These are phyloP conservation scores for Maudiozyma turicensis DNA, from an alignment of 805 yeast species.

Conservation along the genomic window DNA sequence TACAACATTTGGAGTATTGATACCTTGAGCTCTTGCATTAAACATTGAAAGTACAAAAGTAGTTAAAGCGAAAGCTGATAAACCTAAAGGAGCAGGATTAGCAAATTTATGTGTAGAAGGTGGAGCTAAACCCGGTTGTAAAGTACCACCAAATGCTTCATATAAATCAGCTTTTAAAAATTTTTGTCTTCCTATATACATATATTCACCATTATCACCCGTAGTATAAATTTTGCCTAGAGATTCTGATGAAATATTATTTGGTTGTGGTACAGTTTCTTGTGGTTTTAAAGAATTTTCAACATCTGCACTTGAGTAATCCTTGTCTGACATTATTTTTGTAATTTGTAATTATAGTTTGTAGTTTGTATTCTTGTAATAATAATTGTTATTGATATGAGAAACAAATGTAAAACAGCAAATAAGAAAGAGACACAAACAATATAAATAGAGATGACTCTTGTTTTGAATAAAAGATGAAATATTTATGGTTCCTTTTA, in stretches of 20 bases:
- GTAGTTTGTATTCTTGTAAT: background rate
- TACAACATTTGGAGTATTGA: constrained; percentile 42
- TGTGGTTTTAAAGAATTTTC: constrained; percentile 4
- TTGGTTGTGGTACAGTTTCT: constrained; percentile 1
- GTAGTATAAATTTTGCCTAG: constrained; percentile 26
- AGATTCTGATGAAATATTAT: constrained; percentile 3
- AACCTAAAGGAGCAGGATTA: constrained; percentile 58
- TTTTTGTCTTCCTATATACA: constrained; percentile 63
- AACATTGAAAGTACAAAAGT: constrained; percentile 50
- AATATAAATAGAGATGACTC: no score
- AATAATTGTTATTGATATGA: no score
- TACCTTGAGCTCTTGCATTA: constrained; percentile 47
- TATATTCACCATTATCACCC: constrained; percentile 49
- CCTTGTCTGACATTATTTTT: constrained; percentile 11
- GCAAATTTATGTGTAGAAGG: constrained; percentile 51
- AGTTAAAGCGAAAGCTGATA: constrained; percentile 52
- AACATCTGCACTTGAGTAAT: constrained; percentile 6
- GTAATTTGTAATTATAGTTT: background rate
- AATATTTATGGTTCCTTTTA: no score
- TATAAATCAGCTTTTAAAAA: constrained; percentile 52
- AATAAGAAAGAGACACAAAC: no score
- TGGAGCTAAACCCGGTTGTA: constrained; percentile 59
- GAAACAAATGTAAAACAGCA: no score
- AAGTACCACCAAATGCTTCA: constrained; percentile 73
- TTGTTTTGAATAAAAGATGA: no score